Base-by-base conservation (phyloP, 2,329 filamentous ascomycete genomes). In the Colletotrichum ledebouriae region DNA sequence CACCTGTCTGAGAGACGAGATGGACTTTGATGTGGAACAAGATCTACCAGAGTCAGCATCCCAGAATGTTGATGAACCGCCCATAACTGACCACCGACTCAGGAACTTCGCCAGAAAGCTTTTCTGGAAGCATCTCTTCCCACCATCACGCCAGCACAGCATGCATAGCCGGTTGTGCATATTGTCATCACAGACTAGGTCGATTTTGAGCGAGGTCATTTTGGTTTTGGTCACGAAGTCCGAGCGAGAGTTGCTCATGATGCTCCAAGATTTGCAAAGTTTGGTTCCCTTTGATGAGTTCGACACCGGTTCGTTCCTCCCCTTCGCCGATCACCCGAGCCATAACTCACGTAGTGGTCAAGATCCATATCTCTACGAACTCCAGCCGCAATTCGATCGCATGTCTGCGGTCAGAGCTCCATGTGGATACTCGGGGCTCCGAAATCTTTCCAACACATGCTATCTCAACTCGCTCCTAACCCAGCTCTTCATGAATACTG, bases 391-490 rank as follows among this genome's bases (percentile, higher is more conserved):
- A 53, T 91, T 92, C 70, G 92, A 95, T 58, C 85, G 90, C 39
- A 79, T 79, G 44, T 90, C 87, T 73, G 87, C 89, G 15, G 86
- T 97, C n/a, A 89, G 94, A 70, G 89, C 93, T 2, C 80, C 87
- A 1, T 92, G 92, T 70, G 94, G 94, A 20, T 97, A 97, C 76
- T 89, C 92, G n/a, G 96, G 96, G 1, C 80, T 99, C n/a, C 87
- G 87, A 64, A 99, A 99, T 74, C 86, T 98, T 15, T 96, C 94
- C 10, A 97, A 98, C 76, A 98, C 97, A 0, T 99, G 96, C 79
- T 99, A 99, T 77, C 87, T 98, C 76, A 99, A 99, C 77, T 98
- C 96, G 0, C 83, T 99, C 0, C 86, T 98, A 69, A 95, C 94
- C 0, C 96, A 99, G 76, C 87, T 99, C 0, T 99, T 95, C 82